Evolutionary conservation across 345 rosid species (phyloP), one percentile per base, ranked within the genome.

Genomic region (Boechera stricta): DNA sequence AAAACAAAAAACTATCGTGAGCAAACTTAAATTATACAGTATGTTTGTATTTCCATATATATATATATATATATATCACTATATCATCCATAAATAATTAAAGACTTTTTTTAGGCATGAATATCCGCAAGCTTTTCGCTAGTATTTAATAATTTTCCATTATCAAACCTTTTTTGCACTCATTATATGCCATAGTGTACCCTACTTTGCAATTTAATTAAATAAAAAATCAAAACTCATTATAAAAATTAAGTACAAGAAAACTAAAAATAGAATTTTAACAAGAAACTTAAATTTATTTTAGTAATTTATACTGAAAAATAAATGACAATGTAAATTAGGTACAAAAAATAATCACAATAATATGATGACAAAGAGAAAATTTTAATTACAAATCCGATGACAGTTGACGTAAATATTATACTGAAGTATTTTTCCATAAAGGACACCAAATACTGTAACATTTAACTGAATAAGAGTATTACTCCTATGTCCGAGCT

Each of bases 61-160:
- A 26, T 26, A 26, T 21, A 26, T 21, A 21, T 21, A 26, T 26
- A 26, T 26, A 26, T 26, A 26, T 48, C 10, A 29, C 32, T 3
- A 29, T 29, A 39, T 55, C 32, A 28, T 2, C 5, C 38, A 12
- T 51, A 51, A 48, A 5, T 5, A 52, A 5, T 31, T 61, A 61
- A 61, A 61, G 65, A 38, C 72, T 21, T 52, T 12, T 67, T 51
- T 36, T 35, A 54, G 52, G 62, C 51, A 53, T 38, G 62, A 68
- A 38, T 53, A 38, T 53, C 61, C 51, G 72, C 72, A 68, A 32
- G 72, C 72, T 33, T 36, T 67, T 68, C 33, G 51, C 29, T 68
- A 26, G 28, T 26, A 15, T 52, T 36, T 13, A 68, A 32, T 31
- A 24, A 16, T 7, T 26, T 52, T 13, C 3, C 26, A 54, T 33